A percentile compares a stretch with the other conserved stretches of the same genome.
These are phyloP conservation scores for Hortiboletus campestris DNA, from an alignment of 768 basidiomycete species.

Conservation along the genomic window DNA sequence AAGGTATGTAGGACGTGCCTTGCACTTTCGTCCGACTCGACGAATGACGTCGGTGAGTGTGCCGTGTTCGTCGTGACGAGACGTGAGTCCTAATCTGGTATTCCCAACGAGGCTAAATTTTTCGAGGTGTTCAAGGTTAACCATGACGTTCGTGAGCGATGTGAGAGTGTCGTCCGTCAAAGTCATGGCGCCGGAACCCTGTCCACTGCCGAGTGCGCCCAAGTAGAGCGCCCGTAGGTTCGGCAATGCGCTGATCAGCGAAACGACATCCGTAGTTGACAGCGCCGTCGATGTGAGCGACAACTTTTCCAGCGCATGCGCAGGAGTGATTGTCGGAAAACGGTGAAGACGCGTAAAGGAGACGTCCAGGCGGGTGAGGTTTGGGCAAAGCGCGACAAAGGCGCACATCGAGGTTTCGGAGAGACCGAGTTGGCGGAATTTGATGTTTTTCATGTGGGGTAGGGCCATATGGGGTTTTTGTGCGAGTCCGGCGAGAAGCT, in stretches of 20 bases:
- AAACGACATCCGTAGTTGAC: conserved; percentile 39
- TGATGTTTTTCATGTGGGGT: conserved; percentile 48
- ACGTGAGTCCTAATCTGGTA: conserved; percentile 49
- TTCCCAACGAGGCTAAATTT: conserved; percentile 64
- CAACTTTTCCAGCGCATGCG: conserved; percentile 52
- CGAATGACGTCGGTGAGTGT: conserved; percentile 47
- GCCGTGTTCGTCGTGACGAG: conserved; percentile 26
- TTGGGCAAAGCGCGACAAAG: conserved; percentile 47
- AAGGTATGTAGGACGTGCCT: conserved; percentile 34
- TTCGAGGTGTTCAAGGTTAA: conserved; percentile 39
- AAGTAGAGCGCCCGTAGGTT: conserved; percentile 49
- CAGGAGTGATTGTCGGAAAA: conserved; percentile 14
- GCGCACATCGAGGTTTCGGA: conserved; percentile 47
- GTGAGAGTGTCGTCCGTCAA: conserved; percentile 51
- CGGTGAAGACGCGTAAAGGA: conserved; percentile 61
- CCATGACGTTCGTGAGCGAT: conserved; percentile 43
- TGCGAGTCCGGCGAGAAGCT: conserved; percentile 36
- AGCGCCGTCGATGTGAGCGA: conserved; percentile 57
- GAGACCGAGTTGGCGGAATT: conserved; percentile 54
- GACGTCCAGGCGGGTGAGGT: conserved; percentile 54
- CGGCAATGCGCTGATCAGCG: conserved; percentile 38
- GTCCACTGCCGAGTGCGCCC: conserved; percentile 55
- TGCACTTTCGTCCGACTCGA: conserved; percentile 58
- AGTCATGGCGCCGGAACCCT: conserved; percentile 49
- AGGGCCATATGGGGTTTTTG: conserved; percentile 31